Evolutionary conservation across 2,329 filamentous ascomycete species (phyloP).

Genomic region (Sphaerulina musiva): DNA sequence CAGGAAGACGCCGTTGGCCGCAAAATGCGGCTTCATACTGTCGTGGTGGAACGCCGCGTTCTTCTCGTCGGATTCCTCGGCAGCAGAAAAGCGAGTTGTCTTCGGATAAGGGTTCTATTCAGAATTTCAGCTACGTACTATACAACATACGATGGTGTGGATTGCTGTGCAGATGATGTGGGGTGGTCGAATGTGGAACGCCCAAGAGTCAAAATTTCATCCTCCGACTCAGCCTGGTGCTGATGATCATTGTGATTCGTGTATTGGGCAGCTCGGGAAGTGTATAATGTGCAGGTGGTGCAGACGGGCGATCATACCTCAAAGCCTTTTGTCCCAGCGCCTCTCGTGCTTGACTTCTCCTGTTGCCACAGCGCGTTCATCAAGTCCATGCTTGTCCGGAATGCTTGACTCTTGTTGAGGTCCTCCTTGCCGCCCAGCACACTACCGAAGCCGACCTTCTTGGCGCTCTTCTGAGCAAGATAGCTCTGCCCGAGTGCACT

Average conservation of each 20-base stretch:
- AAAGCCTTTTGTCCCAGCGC: constrained; percentile 23
- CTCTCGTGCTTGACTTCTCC: constrained; percentile 41
- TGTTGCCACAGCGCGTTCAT: constrained; percentile 91
- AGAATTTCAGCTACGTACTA: constrained; percentile 33
- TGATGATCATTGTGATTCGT: constrained; percentile 4
- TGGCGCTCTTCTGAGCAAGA: constrained; percentile 31
- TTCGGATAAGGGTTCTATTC: constrained; percentile 31
- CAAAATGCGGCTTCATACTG: constrained; percentile 73
- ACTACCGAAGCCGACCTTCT: constrained; percentile 25
- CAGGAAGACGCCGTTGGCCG: constrained; percentile 64
- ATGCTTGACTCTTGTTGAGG: constrained; percentile 48
- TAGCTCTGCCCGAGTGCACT: constrained; percentile 36
- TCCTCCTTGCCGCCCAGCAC: constrained; percentile 13
- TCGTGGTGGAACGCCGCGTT: constrained; percentile 63
- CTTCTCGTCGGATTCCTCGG: constrained; percentile 55
- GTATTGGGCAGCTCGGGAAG: background rate
- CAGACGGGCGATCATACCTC: constrained; percentile 70
- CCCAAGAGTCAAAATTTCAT: constrained; percentile 12
- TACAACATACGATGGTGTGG: constrained; percentile 11
- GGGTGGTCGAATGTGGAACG: constrained; percentile 16
- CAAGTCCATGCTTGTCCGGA: constrained; percentile 84
- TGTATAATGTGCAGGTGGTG: background rate
- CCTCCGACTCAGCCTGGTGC: constrained; percentile 23
- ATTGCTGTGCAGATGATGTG: constrained; percentile 4
- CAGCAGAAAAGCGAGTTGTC: constrained; percentile 38